Percentiles rank a stretch among this genome's conserved stretches.
These are phyloP conservation scores for Zopfia rhizophila DNA, from an alignment of 2,329 filamentous ascomycete species.

Conservation along the genomic window DNA sequence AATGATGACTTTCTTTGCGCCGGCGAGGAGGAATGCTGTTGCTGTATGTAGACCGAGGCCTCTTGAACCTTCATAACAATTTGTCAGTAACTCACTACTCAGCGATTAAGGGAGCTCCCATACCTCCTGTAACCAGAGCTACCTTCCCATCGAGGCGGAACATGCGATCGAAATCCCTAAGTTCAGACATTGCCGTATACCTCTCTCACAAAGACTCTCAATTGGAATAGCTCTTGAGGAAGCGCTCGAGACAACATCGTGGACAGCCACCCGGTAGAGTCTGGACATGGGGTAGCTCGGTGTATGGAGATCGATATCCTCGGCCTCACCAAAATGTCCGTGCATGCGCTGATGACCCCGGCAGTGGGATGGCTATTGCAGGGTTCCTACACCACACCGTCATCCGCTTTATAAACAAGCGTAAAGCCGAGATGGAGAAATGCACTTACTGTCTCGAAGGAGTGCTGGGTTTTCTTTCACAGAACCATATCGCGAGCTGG, in stretches of 20 bases:
- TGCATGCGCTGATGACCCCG: slow-evolving; percentile 30
- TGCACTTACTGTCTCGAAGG: slow-evolving; percentile 7
- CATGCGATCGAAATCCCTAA: slow-evolving; percentile 45
- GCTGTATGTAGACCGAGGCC: slow-evolving; percentile 53
- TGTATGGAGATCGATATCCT: slow-evolving; percentile 39
- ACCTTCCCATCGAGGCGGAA: slow-evolving; percentile 52
- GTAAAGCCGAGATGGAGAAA: slow-evolving; percentile 16
- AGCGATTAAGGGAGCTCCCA: slow-evolving; percentile 2
- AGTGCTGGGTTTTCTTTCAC: slow-evolving; percentile 3
- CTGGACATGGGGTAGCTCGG: slow-evolving; percentile 31
- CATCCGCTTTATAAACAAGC: slow-evolving; percentile 25
- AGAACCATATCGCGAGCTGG: not conserved
- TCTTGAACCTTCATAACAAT: slow-evolving; percentile 45
- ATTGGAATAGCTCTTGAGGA: not conserved
- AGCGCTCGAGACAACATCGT: slow-evolving; percentile 24
- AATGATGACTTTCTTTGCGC: slow-evolving; percentile 52
- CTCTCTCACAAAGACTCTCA: slow-evolving; percentile 4
- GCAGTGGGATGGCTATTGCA: slow-evolving; percentile 32
- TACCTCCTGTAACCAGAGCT: slow-evolving; percentile 50
- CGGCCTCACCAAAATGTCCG: slow-evolving; percentile 29
- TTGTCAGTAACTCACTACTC: slow-evolving; percentile 4
- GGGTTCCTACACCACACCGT: slow-evolving; percentile 16
- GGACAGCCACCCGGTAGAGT: not conserved
- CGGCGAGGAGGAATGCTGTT: slow-evolving; percentile 52
- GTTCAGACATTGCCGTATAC: slow-evolving; percentile 40